A percentile compares a stretch with the other conserved stretches of the same genome.
phyloP scores from a whole-genome alignment of 352 stramenopile species.

The Globisporangium alternatum region DNA sequence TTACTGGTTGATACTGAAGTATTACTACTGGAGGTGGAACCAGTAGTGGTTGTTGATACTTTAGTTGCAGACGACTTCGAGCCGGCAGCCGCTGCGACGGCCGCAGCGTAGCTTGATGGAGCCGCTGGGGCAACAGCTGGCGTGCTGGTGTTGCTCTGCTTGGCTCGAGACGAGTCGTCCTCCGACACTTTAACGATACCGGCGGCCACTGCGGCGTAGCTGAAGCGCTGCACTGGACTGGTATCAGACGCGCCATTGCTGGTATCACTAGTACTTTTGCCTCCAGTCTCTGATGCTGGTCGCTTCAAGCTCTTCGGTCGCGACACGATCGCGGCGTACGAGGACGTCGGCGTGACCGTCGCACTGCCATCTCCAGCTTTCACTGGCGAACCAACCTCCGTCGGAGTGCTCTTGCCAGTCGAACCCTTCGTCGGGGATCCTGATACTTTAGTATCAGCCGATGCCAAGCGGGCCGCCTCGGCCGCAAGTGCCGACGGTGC shows the following conservation, averaged over 20 bases:
- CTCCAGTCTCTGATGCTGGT: slow-evolving; percentile 22
- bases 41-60: slow-evolving; percentile 4
- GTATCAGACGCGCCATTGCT: slow-evolving; percentile 5
- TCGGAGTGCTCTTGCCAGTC: slow-evolving; percentile 11
- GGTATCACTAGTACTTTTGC: slow-evolving; percentile 2
- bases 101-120: slow-evolving; percentile 67
- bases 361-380: slow-evolving; percentile 1
- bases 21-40: not conserved
- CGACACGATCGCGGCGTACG: slow-evolving; percentile 60
- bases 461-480: slow-evolving; percentile 19
- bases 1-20: slow-evolving; percentile 1
- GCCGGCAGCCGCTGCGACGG: slow-evolving; percentile 39
- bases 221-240: slow-evolving; percentile 38
- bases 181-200: slow-evolving; percentile 47
- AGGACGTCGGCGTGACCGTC: slow-evolving; percentile 29
- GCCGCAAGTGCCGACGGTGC: slow-evolving; percentile 24
- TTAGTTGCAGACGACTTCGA: slow-evolving; percentile 15
- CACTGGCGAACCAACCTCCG: slow-evolving; percentile 7
- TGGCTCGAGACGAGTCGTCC: slow-evolving; percentile 12
- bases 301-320: slow-evolving; percentile 31
- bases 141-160: not conserved
- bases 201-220: slow-evolving; percentile 69
- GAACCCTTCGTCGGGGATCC: not conserved
- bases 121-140: slow-evolving; percentile 18
- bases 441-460: slow-evolving; percentile 12